These are phyloP conservation scores for Chalciporus pseudorubinellus DNA, from an alignment of 768 basidiomycete species.

Conservation along the genomic window DNA sequence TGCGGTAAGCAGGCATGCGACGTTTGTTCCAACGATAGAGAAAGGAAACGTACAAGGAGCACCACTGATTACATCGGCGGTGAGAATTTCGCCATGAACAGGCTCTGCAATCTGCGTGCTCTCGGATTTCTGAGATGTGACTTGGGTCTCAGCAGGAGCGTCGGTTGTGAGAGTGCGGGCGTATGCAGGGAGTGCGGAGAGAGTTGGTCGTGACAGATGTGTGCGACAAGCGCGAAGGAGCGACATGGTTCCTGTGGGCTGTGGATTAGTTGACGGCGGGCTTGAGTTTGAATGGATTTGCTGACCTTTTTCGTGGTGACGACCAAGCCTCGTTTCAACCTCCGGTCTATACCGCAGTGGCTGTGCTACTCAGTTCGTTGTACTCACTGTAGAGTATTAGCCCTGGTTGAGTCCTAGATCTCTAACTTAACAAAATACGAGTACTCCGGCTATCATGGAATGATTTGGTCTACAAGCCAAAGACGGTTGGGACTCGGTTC, in stretches of 20 bases:
- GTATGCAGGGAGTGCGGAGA: slow-evolving; percentile 11
- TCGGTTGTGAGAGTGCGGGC: slow-evolving; percentile 22
- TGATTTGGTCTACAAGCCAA: too few species aligned
- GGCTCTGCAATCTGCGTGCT: slow-evolving; percentile 42
- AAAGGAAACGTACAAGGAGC: slow-evolving; percentile 63
- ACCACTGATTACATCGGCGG: slow-evolving; percentile 82
- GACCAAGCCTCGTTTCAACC: neutral
- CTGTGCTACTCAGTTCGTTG: slow-evolving; percentile 12
- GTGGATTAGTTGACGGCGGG: neutral
- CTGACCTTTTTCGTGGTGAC: neutral
- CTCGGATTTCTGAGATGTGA: slow-evolving; percentile 18
- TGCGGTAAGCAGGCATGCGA: too few species aligned
- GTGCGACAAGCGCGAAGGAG: slow-evolving; percentile 48
- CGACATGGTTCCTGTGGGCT: slow-evolving; percentile 44
- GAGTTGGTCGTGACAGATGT: slow-evolving; percentile 22
- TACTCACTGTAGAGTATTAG: too few species aligned
- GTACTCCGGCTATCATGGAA: too few species aligned
- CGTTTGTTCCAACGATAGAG: neutral
- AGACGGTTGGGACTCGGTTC: too few species aligned
- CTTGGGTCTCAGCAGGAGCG: slow-evolving; percentile 20
- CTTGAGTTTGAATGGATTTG: neutral
- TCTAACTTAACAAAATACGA: too few species aligned
- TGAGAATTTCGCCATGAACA: slow-evolving; percentile 57
- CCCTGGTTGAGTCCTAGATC: too few species aligned
- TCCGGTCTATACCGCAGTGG: slow-evolving; percentile 18